Conservation (phyloP, 2,329 filamentous ascomycete genomes). For the Fragosphaeria purpurea region DNA sequence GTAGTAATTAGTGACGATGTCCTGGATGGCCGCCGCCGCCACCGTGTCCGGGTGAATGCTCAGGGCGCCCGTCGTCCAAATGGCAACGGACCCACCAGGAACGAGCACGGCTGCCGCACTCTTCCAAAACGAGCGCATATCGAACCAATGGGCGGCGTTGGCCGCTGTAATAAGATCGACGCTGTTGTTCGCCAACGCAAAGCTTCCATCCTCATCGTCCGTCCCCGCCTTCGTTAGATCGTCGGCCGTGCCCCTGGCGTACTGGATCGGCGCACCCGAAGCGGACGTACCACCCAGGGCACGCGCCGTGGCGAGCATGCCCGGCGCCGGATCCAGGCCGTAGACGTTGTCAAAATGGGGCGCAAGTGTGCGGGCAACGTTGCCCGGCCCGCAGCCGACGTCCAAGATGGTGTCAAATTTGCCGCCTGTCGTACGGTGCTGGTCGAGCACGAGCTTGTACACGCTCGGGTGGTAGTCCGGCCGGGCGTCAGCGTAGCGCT, state of each 20-base stretch:
- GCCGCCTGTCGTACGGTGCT: slow-evolving; percentile 37
- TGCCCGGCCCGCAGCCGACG: slow-evolving; percentile 48
- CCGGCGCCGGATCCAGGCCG: slow-evolving; percentile 40
- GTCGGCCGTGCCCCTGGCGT: slow-evolving; percentile 34
- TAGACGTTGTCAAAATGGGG: slow-evolving; percentile 33
- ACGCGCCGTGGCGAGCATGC: slow-evolving; percentile 42
- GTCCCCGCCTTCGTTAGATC: slow-evolving; percentile 22
- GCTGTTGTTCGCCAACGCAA: slow-evolving; percentile 19
- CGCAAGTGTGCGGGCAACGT: slow-evolving; percentile 34
- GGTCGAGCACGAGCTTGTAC: slow-evolving; percentile 35
- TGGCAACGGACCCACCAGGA: slow-evolving; percentile 43
- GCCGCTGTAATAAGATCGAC: slow-evolving; percentile 42
- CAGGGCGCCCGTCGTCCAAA: slow-evolving; percentile 34
- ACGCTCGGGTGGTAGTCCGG: slow-evolving; percentile 32
- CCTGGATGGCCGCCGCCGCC: slow-evolving; percentile 31
- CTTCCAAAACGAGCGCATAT: slow-evolving; percentile 40
- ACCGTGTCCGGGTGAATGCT: slow-evolving; percentile 23
- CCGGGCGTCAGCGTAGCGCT: slow-evolving; percentile 32
- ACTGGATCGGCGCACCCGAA: slow-evolving; percentile 25
- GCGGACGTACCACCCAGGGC: slow-evolving; percentile 22
- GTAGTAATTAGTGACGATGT: slow-evolving; percentile 25
- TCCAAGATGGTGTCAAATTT: slow-evolving; percentile 35
- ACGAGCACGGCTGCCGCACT: slow-evolving; percentile 35
- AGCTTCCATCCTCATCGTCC: slow-evolving; percentile 17
- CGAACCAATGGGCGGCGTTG: slow-evolving; percentile 48